Evolutionary conservation across 2,329 filamentous ascomycete species (phyloP).

Genomic region (Neurospora sp.): DNA sequence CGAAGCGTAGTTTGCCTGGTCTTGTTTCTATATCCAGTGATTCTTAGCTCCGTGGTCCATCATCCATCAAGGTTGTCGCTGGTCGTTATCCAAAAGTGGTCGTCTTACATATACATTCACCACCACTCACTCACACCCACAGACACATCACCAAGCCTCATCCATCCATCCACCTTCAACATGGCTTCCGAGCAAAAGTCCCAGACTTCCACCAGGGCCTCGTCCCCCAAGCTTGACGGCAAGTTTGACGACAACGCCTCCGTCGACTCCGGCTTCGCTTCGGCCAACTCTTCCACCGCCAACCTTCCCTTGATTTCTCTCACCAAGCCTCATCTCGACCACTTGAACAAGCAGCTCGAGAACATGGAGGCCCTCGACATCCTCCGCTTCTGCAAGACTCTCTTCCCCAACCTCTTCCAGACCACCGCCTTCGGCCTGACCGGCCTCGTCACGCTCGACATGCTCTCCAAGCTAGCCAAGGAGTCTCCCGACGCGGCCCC

Average conservation of each 20-base stretch:
- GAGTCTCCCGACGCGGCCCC: slow-evolving; percentile 49
- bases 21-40: background rate
- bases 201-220: slow-evolving; percentile 29
- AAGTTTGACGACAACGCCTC: slow-evolving; percentile 30
- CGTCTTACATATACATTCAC: background rate
- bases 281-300: slow-evolving; percentile 46
- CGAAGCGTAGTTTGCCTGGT: background rate
- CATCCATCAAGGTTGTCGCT: background rate
- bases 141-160: background rate
- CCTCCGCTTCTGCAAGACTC: slow-evolving; percentile 81
- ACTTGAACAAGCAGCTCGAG: slow-evolving; percentile 83
- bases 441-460: slow-evolving; percentile 74
- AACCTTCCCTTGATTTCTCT: slow-evolving; percentile 73
- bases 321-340: slow-evolving; percentile 77
- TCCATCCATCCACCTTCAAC: slow-evolving; percentile 7
- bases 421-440: slow-evolving; percentile 76
- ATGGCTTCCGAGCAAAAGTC: slow-evolving; percentile 24
- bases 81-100: background rate
- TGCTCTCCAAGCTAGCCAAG: slow-evolving; percentile 65
- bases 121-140: background rate
- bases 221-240: slow-evolving; percentile 28
- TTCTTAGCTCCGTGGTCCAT: background rate
- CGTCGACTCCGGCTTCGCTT: slow-evolving; percentile 78
- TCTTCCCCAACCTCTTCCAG: slow-evolving; percentile 83
- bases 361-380: slow-evolving; percentile 84